Conservation (phyloP, 2,329 filamentous ascomycete species). For the Botrytis elliptica region DNA sequence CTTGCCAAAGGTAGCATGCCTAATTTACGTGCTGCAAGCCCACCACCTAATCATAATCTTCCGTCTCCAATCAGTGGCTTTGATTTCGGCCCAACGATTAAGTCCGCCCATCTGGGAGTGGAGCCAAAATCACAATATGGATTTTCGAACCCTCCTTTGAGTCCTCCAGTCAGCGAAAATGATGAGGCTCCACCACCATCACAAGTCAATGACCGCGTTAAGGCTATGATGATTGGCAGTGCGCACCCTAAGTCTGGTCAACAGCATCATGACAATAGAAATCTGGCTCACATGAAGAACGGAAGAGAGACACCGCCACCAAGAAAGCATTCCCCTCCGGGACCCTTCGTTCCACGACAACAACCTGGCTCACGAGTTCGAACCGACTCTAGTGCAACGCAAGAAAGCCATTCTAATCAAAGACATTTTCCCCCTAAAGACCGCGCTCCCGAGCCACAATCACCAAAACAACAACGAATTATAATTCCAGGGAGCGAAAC, state of each 20-base stretch:
- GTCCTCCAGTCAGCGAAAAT: conserved; percentile 68
- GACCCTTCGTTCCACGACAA: conserved; percentile 31
- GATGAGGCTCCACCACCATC: conserved; percentile 68
- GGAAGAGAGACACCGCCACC: conserved; percentile 62
- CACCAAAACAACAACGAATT: conserved; percentile 22
- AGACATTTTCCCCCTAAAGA: conserved; percentile 41
- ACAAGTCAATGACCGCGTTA: conserved; percentile 74
- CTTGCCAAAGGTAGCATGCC: conserved; percentile 63
- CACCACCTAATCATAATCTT: conserved; percentile 40
- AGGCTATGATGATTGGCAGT: conserved; percentile 69
- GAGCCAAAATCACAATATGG: conserved; percentile 39
- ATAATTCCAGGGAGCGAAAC: conserved; percentile 27
- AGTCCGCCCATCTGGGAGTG: conserved; percentile 37
- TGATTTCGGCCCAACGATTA: conserved; percentile 38
- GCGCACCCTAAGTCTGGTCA: conserved; percentile 71
- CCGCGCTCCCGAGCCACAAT: conserved; percentile 26
- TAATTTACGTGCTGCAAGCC: conserved; percentile 61
- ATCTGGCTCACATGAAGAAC: conserved; percentile 77
- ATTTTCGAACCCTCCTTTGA: conserved; percentile 56
- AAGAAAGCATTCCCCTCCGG: conserved; percentile 34
- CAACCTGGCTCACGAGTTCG: conserved; percentile 43
- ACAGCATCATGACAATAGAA: conserved; percentile 79
- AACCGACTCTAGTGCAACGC: conserved; percentile 48
- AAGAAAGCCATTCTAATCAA: conserved; percentile 48
- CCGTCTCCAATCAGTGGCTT: conserved; percentile 43